These are phyloP conservation scores for Pilasporangium apinafurcum DNA, from an alignment of 352 stramenopile genomes.

Conservation along the genomic window DNA sequence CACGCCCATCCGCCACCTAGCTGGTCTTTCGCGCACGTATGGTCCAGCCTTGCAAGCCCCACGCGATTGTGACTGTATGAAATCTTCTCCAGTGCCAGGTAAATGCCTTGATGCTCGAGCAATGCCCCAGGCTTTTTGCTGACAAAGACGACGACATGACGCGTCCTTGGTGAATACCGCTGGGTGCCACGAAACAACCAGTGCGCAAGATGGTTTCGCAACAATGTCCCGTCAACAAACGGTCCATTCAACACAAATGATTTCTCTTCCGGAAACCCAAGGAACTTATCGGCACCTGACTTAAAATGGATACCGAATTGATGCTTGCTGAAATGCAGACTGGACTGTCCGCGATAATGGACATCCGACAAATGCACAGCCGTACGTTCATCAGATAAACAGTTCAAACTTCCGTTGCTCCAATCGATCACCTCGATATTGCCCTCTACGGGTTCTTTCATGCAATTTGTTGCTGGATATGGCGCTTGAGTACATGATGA, in stretches of 20 bases:
- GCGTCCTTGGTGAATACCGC: constrained; percentile 59
- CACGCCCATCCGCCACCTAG: constrained; percentile 70
- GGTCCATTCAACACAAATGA: constrained; percentile 74
- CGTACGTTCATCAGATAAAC: constrained; percentile 33
- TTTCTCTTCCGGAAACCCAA: constrained; percentile 58
- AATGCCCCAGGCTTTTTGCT: constrained; percentile 19
- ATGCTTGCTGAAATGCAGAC: constrained; percentile 76
- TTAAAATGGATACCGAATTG: constrained; percentile 68
- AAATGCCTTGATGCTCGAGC: constrained; percentile 53
- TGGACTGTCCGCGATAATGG: constrained; percentile 76
- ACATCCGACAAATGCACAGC: constrained; percentile 36
- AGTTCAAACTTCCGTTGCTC: constrained; percentile 44
- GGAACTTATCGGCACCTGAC: constrained; percentile 25
- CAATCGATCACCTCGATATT: constrained; percentile 64
- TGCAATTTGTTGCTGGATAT: constrained; percentile 58
- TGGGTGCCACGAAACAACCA: constrained; percentile 65
- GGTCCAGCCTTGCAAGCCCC: constrained; percentile 44
- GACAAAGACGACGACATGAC: constrained; percentile 69
- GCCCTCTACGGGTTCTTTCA: constrained; percentile 45
- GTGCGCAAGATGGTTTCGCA: constrained; percentile 78
- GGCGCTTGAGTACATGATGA: constrained; percentile 63
- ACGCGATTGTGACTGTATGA: constrained; percentile 67
- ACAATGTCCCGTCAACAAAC: constrained; percentile 58
- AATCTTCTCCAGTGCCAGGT: constrained; percentile 67
- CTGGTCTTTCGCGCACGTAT: constrained; percentile 27